Percentiles rank a stretch among this genome's conserved stretches.
phyloP scores from a whole-genome alignment of 345 rosid species.

The Streptanthus diversifolius region DNA sequence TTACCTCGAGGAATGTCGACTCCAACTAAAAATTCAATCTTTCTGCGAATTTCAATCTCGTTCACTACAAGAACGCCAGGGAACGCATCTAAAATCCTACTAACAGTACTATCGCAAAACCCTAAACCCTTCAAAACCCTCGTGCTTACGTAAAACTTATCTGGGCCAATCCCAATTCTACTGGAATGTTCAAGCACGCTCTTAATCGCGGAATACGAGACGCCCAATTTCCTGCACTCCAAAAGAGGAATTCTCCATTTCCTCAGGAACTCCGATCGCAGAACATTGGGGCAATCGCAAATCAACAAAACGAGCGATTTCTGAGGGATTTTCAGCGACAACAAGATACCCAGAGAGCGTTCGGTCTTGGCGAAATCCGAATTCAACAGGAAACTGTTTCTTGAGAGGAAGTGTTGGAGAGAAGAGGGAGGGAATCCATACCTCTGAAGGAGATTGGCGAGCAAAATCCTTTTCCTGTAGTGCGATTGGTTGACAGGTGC shows the following conservation, averaged over 20 bases:
- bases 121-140: slow-evolving; percentile 55
- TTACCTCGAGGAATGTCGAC: slow-evolving; percentile 40
- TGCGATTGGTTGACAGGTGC: slow-evolving; percentile 30
- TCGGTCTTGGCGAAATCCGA: slow-evolving; percentile 46
- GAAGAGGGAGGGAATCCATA: slow-evolving; percentile 61
- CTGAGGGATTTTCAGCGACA: slow-evolving; percentile 55
- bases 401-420: slow-evolving; percentile 45
- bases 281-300: slow-evolving; percentile 57
- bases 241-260: slow-evolving; percentile 48
- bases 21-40: slow-evolving; percentile 49
- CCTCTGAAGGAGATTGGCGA: slow-evolving; percentile 63
- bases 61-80: slow-evolving; percentile 47
- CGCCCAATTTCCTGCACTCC: slow-evolving; percentile 22
- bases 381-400: slow-evolving; percentile 41
- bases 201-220: slow-evolving; percentile 40
- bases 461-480: slow-evolving; percentile 43
- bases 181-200: slow-evolving; percentile 51
- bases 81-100: slow-evolving; percentile 49
- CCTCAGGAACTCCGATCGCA: slow-evolving; percentile 53
- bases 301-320: slow-evolving; percentile 49
- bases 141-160: slow-evolving; percentile 35
- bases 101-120: slow-evolving; percentile 46
- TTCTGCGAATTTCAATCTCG: slow-evolving; percentile 42
- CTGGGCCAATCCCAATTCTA: slow-evolving; percentile 49
- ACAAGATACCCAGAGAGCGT: slow-evolving; percentile 49